Evolutionary conservation across 805 yeast genomes (phyloP).

Genomic region (Saccharomyces jurei): DNA sequence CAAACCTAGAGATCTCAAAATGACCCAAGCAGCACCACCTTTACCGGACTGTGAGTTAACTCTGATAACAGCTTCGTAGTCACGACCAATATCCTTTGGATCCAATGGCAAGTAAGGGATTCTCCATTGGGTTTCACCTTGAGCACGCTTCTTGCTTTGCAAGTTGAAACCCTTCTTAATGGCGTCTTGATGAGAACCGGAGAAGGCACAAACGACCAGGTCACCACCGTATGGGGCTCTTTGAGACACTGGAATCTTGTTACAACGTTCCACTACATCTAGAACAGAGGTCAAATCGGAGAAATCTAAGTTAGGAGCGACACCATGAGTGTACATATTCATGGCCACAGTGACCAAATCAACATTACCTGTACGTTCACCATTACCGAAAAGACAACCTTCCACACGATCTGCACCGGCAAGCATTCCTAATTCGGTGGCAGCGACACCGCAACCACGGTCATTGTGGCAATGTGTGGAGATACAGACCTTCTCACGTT

Average conservation of each 20-base stretch:
- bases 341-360: conserved; percentile 69
- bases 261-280: conserved; percentile 65
- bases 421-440: conserved; percentile 63
- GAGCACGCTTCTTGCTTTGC: conserved; percentile 42
- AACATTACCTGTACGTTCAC: conserved; percentile 81
- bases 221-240: conserved; percentile 80
- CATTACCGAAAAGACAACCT: conserved; percentile 77
- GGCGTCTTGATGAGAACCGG: conserved; percentile 68
- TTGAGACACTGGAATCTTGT: conserved; percentile 64
- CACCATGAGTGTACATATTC: conserved; percentile 73
- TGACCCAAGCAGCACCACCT: conserved; percentile 83
- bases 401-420: conserved; percentile 87
- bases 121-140: conserved; percentile 50
- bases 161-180: conserved; percentile 57
- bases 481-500: conserved; percentile 62
- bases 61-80: conserved; percentile 73
- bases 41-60: conserved; percentile 84
- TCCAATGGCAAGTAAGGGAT: conserved; percentile 74
- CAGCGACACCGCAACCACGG: conserved; percentile 80
- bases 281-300: conserved; percentile 60
- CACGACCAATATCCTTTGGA: conserved; percentile 75
- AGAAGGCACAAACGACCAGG: conserved; percentile 69
- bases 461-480: conserved; percentile 74
- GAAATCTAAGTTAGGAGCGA: conserved; percentile 62
- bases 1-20: conserved; percentile 59